A percentile compares a stretch with the other conserved stretches of the same genome.
phyloP scores from a whole-genome alignment of 345 rosid genomes.

The Streptanthus diversifolius region DNA sequence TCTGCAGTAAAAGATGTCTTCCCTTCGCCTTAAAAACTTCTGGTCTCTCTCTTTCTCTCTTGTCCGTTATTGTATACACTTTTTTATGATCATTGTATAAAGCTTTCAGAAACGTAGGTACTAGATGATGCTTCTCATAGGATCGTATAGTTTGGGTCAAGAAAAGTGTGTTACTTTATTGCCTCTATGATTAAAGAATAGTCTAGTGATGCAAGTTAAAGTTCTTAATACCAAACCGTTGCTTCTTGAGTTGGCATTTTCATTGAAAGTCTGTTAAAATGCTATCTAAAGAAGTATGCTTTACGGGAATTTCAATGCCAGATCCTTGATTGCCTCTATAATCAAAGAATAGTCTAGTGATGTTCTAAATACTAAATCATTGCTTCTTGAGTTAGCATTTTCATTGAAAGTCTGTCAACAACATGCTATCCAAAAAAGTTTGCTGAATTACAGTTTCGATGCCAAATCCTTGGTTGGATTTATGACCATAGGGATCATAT shows the following conservation, averaged over 20 bases:
- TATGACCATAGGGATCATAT: neutral
- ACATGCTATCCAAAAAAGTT: neutral
- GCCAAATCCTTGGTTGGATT: neutral
- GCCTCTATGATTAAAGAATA: constrained; percentile 5
- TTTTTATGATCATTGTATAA: constrained; percentile 18
- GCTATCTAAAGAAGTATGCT: neutral
- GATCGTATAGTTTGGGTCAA: constrained; percentile 18
- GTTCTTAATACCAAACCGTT: constrained; percentile 8
- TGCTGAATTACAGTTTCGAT: neutral
- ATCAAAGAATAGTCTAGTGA: neutral
- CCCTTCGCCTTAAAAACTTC: constrained; percentile 42
- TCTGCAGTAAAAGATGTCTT: constrained; percentile 92
- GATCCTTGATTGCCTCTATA: neutral
- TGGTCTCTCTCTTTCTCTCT: neutral
- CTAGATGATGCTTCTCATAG: constrained; percentile 22
- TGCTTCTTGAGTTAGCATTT: neutral
- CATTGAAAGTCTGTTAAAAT: neutral
- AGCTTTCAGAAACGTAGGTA: constrained; percentile 19
- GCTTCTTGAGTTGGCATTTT: neutral
- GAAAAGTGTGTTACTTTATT: neutral
- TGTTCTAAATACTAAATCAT: constrained; percentile 1
- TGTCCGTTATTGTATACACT: constrained; percentile 7
- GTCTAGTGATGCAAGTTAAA: neutral
- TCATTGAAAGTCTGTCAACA: neutral
- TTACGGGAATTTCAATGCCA: neutral